Evolutionary conservation across 2,329 filamentous ascomycete genomes (phyloP).

Genomic region (Penicillium italicum): DNA sequence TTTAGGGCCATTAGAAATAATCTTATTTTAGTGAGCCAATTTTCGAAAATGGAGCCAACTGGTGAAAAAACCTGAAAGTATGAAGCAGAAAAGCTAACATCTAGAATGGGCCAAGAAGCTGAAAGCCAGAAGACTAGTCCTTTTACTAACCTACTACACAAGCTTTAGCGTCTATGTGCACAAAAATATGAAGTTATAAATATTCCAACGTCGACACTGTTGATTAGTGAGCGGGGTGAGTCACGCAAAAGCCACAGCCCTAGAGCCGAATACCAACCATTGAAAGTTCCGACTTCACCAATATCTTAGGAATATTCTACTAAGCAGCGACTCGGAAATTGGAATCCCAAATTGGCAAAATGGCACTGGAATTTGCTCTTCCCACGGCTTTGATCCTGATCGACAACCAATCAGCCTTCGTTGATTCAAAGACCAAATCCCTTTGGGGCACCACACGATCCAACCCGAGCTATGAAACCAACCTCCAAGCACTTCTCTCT

Average conservation of each 20-base stretch:
- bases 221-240: background rate
- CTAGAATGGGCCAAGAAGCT: background rate
- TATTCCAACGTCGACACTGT: background rate
- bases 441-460: conserved; percentile 44
- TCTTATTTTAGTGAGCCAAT: too few relatives aligned
- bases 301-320: too few relatives aligned
- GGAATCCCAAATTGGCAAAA: conserved; percentile 1
- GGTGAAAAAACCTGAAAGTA: background rate
- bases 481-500: conserved; percentile 39
- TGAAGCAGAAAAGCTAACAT: background rate
- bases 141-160: background rate
- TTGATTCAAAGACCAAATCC: conserved; percentile 26
- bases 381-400: conserved; percentile 48
- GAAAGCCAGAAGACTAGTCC: background rate
- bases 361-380: conserved; percentile 19
- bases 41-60: background rate
- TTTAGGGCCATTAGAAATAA: too few relatives aligned
- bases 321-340: background rate
- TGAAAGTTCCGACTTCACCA: too few relatives aligned
- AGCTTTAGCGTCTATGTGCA: background rate
- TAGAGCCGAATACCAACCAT: background rate
- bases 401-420: conserved; percentile 48
- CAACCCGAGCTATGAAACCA: conserved; percentile 46
- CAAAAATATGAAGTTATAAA: background rate
- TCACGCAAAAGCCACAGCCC: background rate